These are phyloP conservation scores for Melampsora americana DNA, from an alignment of 1,284 basidiomycete genomes.

Conservation along the genomic window DNA sequence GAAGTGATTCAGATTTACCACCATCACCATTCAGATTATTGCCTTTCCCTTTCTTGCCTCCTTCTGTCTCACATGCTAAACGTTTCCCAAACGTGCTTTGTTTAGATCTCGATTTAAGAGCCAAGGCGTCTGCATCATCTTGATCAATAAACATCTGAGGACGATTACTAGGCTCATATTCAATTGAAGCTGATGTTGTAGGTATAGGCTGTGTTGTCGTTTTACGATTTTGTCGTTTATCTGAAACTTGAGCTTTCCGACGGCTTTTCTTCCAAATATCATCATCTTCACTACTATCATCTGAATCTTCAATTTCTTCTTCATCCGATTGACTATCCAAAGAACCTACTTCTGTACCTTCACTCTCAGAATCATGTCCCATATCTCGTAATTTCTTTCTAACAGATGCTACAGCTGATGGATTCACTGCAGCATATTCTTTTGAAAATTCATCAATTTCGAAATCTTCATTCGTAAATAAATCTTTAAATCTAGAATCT, in stretches of 20 bases:
- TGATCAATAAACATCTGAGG: conserved; percentile 33
- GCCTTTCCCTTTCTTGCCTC: not conserved
- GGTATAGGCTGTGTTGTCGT: not conserved
- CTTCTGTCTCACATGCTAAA: conserved; percentile 4
- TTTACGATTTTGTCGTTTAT: conserved; percentile 6
- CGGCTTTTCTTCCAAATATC: conserved; percentile 33
- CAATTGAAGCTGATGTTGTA: not conserved
- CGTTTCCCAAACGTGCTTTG: conserved; percentile 20
- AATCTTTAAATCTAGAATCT: conserved; percentile 82
- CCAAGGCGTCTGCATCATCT: conserved; percentile 7
- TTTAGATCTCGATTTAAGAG: not conserved
- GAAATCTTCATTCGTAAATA: conserved; percentile 93
- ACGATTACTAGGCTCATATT: not conserved
- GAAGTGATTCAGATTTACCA: conserved; percentile 45
- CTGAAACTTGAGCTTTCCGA: not conserved
- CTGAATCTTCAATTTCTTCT: conserved; percentile 16
- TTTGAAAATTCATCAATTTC: conserved; percentile 81
- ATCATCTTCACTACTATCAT: conserved; percentile 44
- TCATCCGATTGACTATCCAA: not conserved
- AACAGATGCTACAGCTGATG: conserved; percentile 59
- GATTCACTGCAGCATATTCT: conserved; percentile 88
- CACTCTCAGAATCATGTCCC: conserved; percentile 9
- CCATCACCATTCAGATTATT: not conserved
- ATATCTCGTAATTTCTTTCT: conserved; percentile 12
- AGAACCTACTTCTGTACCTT: not conserved